phyloP scores from a whole-genome alignment of 306 rosid genomes.

The Delonix regia region DNA sequence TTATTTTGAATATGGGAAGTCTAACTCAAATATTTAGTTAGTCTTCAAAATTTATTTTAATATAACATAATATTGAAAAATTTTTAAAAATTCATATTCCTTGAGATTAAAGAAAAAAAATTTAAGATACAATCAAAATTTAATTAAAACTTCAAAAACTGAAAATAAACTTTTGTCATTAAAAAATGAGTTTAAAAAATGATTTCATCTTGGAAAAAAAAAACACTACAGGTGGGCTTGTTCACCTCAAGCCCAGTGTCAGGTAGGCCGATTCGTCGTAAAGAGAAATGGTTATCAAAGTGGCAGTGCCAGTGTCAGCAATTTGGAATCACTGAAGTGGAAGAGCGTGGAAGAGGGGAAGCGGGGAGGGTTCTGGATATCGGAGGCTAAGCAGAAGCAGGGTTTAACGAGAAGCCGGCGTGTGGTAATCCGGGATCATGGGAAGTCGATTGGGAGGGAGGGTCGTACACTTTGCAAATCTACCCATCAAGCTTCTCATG shows the following conservation, averaged over 20 bases:
- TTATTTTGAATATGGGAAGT: too few species aligned
- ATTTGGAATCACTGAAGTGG: not conserved
- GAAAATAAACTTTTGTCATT: not conserved
- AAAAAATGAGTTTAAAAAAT: not conserved
- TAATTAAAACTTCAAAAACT: not conserved
- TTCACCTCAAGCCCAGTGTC: not conserved
- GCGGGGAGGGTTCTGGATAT: not conserved
- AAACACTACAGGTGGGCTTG: not conserved
- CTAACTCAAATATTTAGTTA: not conserved
- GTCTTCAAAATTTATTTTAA: not conserved
- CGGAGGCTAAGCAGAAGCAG: not conserved
- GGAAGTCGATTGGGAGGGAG: conserved; percentile 66
- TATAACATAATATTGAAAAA: not conserved
- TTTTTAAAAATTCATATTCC: not conserved
- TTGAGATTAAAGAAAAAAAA: not conserved
- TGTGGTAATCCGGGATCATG: conserved; percentile 37
- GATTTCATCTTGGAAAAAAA: not conserved
- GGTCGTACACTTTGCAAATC: conserved; percentile 61
- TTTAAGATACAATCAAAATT: not conserved
- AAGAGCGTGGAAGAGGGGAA: too few species aligned
- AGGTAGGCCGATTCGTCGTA: not conserved
- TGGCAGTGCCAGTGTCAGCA: not conserved
- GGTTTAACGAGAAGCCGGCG: not conserved
- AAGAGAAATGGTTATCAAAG: not conserved
- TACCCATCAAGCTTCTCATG: conserved; percentile 73